phyloP scores from a whole-genome alignment of 176 grass and related monocot species.

The Echinochloa phyllopogon region DNA sequence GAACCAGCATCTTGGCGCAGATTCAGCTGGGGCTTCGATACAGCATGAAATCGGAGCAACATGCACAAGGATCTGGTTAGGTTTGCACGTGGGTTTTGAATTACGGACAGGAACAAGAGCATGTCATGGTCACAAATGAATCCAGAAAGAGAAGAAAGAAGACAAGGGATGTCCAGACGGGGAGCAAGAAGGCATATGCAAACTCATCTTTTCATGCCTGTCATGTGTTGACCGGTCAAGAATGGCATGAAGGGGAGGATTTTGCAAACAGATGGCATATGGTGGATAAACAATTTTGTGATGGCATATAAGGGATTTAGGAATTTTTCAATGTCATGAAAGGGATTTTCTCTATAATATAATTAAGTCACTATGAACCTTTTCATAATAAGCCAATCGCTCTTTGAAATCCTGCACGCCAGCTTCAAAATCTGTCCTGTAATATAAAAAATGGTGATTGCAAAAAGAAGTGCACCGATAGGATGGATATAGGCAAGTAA shows the following conservation, averaged over 20 bases:
- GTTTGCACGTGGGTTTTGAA: not conserved
- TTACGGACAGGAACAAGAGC: not conserved
- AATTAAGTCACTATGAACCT: constrained; percentile 58
- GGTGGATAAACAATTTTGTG: not conserved
- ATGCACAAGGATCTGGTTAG: not conserved
- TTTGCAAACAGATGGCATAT: not conserved
- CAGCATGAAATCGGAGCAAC: not conserved
- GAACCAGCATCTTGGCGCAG: not conserved
- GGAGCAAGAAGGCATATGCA: not conserved
- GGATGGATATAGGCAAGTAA: constrained; percentile 15
- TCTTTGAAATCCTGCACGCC: constrained; percentile 94
- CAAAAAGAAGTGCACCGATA: constrained; percentile 18
- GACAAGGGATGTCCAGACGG: not conserved
- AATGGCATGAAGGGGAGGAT: not conserved
- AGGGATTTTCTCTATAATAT: constrained; percentile 14
- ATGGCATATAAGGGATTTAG: not conserved
- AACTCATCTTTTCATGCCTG: not conserved
- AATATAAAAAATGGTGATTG: constrained; percentile 32
- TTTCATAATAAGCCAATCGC: constrained; percentile 88
- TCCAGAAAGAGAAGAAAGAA: not conserved
- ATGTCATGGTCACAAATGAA: too few species aligned
- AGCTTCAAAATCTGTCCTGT: constrained; percentile 94
- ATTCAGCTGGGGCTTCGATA: not conserved
- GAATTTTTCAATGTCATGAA: not conserved
- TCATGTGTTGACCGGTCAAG: not conserved